Conservation (phyloP, 371 early-diverging fungal species). For the Mucor irregularis region DNA sequence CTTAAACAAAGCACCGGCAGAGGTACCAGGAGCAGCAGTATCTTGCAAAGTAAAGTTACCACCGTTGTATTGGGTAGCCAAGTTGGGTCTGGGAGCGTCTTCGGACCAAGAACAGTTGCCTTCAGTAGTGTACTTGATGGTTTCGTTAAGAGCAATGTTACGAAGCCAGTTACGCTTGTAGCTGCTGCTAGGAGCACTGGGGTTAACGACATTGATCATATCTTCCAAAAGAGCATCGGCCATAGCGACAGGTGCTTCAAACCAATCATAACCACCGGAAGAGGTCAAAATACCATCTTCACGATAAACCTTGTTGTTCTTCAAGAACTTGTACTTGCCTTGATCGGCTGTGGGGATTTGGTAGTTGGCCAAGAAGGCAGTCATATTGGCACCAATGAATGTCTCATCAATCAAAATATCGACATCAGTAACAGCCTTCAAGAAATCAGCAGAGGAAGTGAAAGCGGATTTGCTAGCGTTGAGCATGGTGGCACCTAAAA, state of each 20-base stretch:
- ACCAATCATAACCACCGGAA: constrained; percentile 71
- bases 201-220: constrained; percentile 63
- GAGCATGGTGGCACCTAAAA: constrained; percentile 10
- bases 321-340: constrained; percentile 60
- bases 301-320: constrained; percentile 65
- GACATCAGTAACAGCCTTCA: constrained; percentile 55
- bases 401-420: constrained; percentile 79
- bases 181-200: constrained; percentile 48
- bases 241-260: constrained; percentile 67
- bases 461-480: constrained; percentile 30
- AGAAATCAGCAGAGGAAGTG: constrained; percentile 46
- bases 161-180: constrained; percentile 68
- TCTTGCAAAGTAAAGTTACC: constrained; percentile 7
- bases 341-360: constrained; percentile 38
- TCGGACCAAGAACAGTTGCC: constrained; percentile 60
- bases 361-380: constrained; percentile 57
- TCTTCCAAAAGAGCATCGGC: constrained; percentile 73
- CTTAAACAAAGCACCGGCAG: neutral
- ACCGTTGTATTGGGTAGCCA: constrained; percentile 49
- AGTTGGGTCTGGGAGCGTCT: constrained; percentile 46
- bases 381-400: constrained; percentile 46
- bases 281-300: constrained; percentile 67
- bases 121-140: constrained; percentile 44
- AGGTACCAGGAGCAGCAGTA: neutral
- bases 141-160: constrained; percentile 59